Evolutionary conservation across 2,329 filamentous ascomycete genomes (phyloP), one percentile per base, ranked within the genome.

Genomic region (Bipolaris victoriae): DNA sequence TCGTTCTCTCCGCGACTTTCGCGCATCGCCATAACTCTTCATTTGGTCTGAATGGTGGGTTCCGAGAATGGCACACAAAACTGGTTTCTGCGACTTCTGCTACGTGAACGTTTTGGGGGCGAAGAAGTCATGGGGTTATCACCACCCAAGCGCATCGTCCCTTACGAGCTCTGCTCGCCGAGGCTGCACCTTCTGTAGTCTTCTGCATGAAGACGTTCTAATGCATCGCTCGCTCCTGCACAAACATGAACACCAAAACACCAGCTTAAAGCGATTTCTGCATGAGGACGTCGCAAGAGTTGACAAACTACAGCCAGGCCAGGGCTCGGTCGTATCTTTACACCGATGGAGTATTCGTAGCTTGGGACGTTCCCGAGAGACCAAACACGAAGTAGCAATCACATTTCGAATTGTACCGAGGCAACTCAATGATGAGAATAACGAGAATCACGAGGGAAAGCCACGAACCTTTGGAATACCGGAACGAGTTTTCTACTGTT

Each of bases 401-500:
- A 49, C 45, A 31, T 55, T 55, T 20, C 52, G 45, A 11, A 36
- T 49, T 15, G 45, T 49, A 33, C 46, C 45, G 2, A 49, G 37
- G 26, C 5, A 9, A 44, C 16, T 45, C 24, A 5, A 13, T 18
- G 33, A 10, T 20, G 31, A 13, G 24, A 16, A n/a, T 31, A 16
- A 44, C 7, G 36, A 18, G 13, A 26, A 44, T 18, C 35, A 37
- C 13, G 13, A 49, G 24, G 10, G 22, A 16, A 37, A 43, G 3
- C 7, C 31, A 31, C 29, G 45, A 39, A 55, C 53, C 13, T 55
- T 55, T 35, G 47, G 47, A 31, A 26, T 57, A 18, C 48, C 54
- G 15, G 54, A 57, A 39, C 54, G 54, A 26, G 41, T 24, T 20
- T 57, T 57, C 29, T 49, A 57, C 24, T 57, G 54, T 36, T 57